These are phyloP conservation scores for Cutaneotrichosporon dermatis DNA, from an alignment of 1,284 basidiomycete genomes.

Conservation along the genomic window DNA sequence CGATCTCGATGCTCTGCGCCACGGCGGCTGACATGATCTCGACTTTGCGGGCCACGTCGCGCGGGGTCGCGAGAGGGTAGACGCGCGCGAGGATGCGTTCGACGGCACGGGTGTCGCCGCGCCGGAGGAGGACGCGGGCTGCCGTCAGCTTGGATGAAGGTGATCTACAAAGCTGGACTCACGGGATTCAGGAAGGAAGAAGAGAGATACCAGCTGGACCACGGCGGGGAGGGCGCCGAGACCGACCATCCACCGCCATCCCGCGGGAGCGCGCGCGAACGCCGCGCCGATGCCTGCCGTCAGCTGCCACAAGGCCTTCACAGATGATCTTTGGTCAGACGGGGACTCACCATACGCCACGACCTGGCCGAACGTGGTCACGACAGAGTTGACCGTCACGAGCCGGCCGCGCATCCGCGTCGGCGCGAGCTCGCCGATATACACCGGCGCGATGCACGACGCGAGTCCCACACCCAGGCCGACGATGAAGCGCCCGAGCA, in stretches of 20 bases:
- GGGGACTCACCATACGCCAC: slow-evolving; percentile 59
- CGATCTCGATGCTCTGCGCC: slow-evolving; percentile 54
- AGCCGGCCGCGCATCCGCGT: slow-evolving; percentile 69
- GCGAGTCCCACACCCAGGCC: slow-evolving; percentile 56
- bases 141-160: slow-evolving; percentile 3
- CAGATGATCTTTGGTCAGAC: too few species aligned
- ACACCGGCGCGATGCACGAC: slow-evolving; percentile 73
- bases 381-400: slow-evolving; percentile 56
- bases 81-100: slow-evolving; percentile 59
- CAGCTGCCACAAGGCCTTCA: not conserved
- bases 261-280: slow-evolving; percentile 60
- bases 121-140: slow-evolving; percentile 69
- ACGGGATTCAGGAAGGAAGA: slow-evolving; percentile 72
- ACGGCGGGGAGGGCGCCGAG: slow-evolving; percentile 64
- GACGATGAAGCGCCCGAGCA: slow-evolving; percentile 70
- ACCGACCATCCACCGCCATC: slow-evolving; percentile 83
- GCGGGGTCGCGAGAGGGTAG: slow-evolving; percentile 61
- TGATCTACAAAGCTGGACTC: slow-evolving; percentile 12
- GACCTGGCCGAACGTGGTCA: slow-evolving; percentile 60
- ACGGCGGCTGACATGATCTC: slow-evolving; percentile 59
- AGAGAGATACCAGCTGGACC: slow-evolving; percentile 60
- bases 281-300: slow-evolving; percentile 59
- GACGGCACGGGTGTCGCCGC: slow-evolving; percentile 55
- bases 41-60: slow-evolving; percentile 65
- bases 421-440: slow-evolving; percentile 77